phyloP scores from a whole-genome alignment of 202 grass and related monocot species.

The Setaria italica region DNA sequence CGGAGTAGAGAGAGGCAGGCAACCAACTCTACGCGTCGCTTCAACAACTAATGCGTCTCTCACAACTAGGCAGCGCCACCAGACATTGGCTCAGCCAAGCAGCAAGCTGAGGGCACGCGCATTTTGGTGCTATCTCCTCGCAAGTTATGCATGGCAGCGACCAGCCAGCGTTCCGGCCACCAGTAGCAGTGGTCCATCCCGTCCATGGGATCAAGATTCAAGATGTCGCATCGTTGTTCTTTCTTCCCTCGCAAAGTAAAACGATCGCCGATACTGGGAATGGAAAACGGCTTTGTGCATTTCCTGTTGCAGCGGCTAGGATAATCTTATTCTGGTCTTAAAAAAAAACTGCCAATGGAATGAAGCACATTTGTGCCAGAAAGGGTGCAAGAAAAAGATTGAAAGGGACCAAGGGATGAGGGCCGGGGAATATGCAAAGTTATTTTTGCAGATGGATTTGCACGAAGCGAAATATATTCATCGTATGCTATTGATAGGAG shows the following conservation, averaged over 20 bases:
- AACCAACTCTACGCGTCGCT: constrained; percentile 1
- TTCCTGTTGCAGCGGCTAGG: not conserved
- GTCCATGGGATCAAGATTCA: not conserved
- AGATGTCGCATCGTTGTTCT: not conserved
- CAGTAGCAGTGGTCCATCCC: constrained; percentile 25
- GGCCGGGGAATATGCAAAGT: not conserved
- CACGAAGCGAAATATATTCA: constrained; percentile 29
- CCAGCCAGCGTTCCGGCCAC: not conserved
- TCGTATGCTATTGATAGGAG: not conserved
- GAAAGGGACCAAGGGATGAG: constrained; percentile 36
- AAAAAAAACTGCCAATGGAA: not conserved
- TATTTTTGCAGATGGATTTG: constrained; percentile 22
- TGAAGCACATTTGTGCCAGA: not conserved
- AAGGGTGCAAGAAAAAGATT: not conserved
- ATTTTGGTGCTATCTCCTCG: constrained; percentile 28
- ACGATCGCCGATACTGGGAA: constrained; percentile 1
- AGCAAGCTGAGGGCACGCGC: constrained; percentile 7
- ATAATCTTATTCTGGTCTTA: not conserved
- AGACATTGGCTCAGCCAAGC: not conserved
- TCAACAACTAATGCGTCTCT: not conserved
- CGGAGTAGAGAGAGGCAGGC: not conserved
- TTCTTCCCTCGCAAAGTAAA: constrained; percentile 2
- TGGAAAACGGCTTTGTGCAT: not conserved
- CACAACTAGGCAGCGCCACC: not conserved
- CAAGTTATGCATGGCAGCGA: constrained; percentile 7